A percentile compares a stretch with the other conserved stretches of the same genome.
Conservation (phyloP, 2,329 filamentous ascomycete genomes). For the Xylariaceae sp. region DNA sequence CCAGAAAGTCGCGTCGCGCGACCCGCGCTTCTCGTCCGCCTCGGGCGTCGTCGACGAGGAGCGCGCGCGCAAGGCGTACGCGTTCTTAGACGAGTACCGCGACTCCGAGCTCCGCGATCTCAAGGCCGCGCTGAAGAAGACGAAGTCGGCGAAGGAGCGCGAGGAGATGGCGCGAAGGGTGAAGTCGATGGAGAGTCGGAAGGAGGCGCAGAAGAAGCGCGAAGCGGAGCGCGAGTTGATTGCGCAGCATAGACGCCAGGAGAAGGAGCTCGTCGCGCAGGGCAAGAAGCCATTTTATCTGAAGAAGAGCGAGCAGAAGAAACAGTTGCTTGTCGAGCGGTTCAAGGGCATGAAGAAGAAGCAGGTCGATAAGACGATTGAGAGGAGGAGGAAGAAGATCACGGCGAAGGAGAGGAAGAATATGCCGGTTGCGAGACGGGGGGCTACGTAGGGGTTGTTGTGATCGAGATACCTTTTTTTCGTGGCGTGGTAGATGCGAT, state of each 20-base stretch:
- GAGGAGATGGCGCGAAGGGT: conserved; percentile 66
- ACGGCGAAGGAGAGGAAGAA: conserved; percentile 78
- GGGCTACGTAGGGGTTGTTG: background rate
- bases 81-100: conserved; percentile 83
- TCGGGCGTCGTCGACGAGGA: conserved; percentile 49
- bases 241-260: conserved; percentile 69
- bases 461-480: background rate
- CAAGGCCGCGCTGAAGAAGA: conserved; percentile 59
- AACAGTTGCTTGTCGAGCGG: conserved; percentile 70
- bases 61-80: conserved; percentile 67
- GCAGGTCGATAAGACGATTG: conserved; percentile 78
- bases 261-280: conserved; percentile 78
- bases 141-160: conserved; percentile 34
- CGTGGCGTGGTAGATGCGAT: background rate
- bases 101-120: conserved; percentile 76
- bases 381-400: conserved; percentile 85
- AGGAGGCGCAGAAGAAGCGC: conserved; percentile 64
- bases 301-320: conserved; percentile 90
- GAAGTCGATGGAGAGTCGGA: conserved; percentile 70
- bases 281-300: conserved; percentile 92
- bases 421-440: conserved; percentile 53
- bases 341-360: conserved; percentile 80
- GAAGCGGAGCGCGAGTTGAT: conserved; percentile 66
- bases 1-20: conserved; percentile 58
- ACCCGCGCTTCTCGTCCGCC: conserved; percentile 81